Evolutionary conservation across 306 rosid genomes (phyloP).

Genomic region (Rosa lucieae): DNA sequence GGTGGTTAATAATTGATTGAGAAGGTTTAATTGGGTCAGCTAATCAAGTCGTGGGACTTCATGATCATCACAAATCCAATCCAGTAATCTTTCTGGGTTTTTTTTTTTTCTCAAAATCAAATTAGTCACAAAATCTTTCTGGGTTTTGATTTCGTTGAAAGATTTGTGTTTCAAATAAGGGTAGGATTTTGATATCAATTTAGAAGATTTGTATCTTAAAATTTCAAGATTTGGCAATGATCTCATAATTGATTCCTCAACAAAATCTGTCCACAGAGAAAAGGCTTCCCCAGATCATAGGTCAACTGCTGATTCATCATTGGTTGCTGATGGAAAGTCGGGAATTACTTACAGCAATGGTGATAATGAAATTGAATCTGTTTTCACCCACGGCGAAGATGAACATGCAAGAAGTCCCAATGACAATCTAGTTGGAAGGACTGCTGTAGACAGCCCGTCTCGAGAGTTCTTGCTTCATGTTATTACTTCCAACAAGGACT

Average conservation of each 20-base stretch:
- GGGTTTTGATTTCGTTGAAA: too few relatives aligned
- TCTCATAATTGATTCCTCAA: slow-evolving; percentile 45
- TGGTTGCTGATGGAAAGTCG: slow-evolving; percentile 48
- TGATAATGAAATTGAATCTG: slow-evolving; percentile 62
- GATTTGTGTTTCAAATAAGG: too few relatives aligned
- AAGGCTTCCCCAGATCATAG: slow-evolving; percentile 47
- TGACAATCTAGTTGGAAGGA: slow-evolving; percentile 66
- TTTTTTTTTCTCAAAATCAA: too few relatives aligned
- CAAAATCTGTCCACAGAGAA: slow-evolving; percentile 48
- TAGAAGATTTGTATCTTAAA: too few relatives aligned
- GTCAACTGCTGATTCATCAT: slow-evolving; percentile 49
- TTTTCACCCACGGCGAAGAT: slow-evolving; percentile 61
- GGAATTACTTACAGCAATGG: slow-evolving; percentile 36
- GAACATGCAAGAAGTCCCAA: slow-evolving; percentile 65
- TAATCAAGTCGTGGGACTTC: too few relatives aligned
- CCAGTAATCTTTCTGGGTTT: too few relatives aligned
- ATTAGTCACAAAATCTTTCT: too few relatives aligned
- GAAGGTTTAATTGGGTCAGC: too few relatives aligned
- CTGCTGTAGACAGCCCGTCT: slow-evolving; percentile 61
- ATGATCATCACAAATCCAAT: too few relatives aligned
- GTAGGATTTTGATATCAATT: too few relatives aligned
- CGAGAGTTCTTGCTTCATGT: slow-evolving; percentile 57
- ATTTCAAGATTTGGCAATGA: slow-evolving; percentile 79
- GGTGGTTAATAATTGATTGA: too few relatives aligned
- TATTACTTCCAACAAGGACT: slow-evolving; percentile 59